phyloP scores from a whole-genome alignment of 1,284 basidiomycete genomes.

The Grifola frondosa region DNA sequence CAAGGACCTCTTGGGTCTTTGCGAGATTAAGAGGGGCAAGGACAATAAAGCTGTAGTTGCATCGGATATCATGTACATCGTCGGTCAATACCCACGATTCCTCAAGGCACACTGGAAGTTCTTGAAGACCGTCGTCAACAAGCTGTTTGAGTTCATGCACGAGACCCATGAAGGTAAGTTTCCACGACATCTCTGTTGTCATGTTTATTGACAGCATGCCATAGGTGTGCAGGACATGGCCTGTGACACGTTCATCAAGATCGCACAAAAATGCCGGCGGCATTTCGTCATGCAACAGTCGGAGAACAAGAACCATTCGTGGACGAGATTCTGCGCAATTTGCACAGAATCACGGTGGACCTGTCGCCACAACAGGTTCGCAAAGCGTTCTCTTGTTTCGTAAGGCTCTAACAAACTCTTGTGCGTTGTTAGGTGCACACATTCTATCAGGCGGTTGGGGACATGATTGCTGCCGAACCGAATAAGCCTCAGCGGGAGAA shows the following conservation, averaged over 20 bases:
- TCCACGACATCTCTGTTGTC: conserved; percentile 7
- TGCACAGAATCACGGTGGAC: conserved; percentile 96
- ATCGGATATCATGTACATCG: conserved; percentile 99
- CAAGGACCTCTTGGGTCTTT: conserved; percentile 95
- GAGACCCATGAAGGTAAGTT: conserved; percentile 93
- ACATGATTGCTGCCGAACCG: conserved; percentile 99
- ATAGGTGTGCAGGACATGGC: conserved; percentile 99
- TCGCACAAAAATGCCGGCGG: conserved; percentile 96
- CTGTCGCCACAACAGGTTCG: conserved; percentile 88
- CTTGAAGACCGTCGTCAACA: conserved; percentile 99
- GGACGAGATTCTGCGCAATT: conserved; percentile 91
- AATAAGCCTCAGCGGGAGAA: conserved; percentile 97
- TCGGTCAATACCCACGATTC: conserved; percentile 99
- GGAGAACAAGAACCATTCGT: conserved; percentile 98
- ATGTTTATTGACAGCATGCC: conserved; percentile 3
- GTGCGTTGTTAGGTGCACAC: conserved; percentile 73
- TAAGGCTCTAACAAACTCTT: background rate
- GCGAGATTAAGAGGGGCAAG: conserved; percentile 98
- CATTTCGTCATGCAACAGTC: conserved; percentile 99
- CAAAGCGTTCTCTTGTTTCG: conserved; percentile 1
- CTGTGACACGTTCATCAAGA: conserved; percentile 99
- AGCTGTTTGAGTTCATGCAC: conserved; percentile 99
- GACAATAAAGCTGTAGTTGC: conserved; percentile 99
- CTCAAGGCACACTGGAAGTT: conserved; percentile 99
- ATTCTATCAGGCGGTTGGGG: conserved; percentile 97